Evolutionary conservation across 2,329 filamentous ascomycete genomes (phyloP).

Genomic region (Exophiala oligosperma): DNA sequence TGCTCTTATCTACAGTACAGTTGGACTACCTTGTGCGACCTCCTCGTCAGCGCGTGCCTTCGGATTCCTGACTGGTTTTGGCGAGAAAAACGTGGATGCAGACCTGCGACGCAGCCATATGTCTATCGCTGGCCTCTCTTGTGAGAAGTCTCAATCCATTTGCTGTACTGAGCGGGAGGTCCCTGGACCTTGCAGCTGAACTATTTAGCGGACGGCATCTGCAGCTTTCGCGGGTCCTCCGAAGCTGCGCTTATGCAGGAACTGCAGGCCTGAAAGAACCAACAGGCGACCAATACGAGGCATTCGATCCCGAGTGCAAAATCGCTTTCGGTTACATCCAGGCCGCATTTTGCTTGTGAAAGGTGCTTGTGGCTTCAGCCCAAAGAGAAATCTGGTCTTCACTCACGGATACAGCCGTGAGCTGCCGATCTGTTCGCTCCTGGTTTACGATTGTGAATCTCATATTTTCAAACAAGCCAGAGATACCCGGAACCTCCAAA

Average conservation of each 20-base stretch:
- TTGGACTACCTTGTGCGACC: slow-evolving; percentile 4
- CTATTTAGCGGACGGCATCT: not conserved
- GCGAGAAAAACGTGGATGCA: not conserved
- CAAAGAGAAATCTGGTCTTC: not conserved
- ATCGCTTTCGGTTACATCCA: not conserved
- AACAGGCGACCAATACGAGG: slow-evolving; percentile 4
- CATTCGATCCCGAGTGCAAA: not conserved
- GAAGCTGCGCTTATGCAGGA: slow-evolving; percentile 24
- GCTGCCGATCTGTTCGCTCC: slow-evolving; percentile 6
- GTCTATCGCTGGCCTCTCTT: not conserved
- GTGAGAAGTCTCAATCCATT: not conserved
- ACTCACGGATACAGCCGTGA: slow-evolving; percentile 16
- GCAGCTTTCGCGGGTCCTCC: not conserved
- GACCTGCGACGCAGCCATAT: not conserved
- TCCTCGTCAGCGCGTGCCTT: not conserved
- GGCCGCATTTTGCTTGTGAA: not conserved
- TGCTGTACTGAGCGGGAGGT: not conserved
- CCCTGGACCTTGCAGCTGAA: not conserved
- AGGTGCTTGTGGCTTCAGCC: not conserved
- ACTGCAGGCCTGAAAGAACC: slow-evolving; percentile 7
- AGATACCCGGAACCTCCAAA: not conserved
- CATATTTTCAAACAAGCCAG: not conserved
- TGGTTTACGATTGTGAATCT: not conserved
- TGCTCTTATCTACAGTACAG: not conserved
- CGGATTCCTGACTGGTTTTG: no score